Evolutionary conservation across 176 grass and related monocot species (phyloP).

Genomic region (Bothriochloa decipiens): DNA sequence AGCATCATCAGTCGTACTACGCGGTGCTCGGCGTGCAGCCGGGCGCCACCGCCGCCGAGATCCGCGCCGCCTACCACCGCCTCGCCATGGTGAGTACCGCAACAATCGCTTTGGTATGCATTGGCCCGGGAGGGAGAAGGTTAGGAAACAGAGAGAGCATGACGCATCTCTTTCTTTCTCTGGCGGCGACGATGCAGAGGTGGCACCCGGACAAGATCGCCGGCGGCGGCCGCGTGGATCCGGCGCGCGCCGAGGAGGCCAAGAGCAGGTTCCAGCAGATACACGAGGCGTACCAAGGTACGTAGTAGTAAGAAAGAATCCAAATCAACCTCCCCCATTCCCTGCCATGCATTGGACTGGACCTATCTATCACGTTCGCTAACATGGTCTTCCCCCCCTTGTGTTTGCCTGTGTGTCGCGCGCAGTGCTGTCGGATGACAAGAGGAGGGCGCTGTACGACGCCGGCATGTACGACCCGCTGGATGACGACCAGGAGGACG

Average conservation of each 20-base stretch:
- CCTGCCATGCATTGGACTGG: background rate
- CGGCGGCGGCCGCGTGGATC: conserved; percentile 35
- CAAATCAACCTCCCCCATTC: background rate
- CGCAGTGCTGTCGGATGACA: conserved; percentile 79
- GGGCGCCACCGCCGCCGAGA: conserved; percentile 59
- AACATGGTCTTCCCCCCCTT: background rate
- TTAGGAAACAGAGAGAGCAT: background rate
- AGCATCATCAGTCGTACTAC: conserved; percentile 63
- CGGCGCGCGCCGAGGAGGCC: conserved; percentile 66
- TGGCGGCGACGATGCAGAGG: conserved; percentile 39
- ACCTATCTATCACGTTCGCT: background rate
- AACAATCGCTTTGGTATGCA: background rate
- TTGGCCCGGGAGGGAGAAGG: background rate
- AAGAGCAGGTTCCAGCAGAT: conserved; percentile 79
- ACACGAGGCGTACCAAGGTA: conserved; percentile 91
- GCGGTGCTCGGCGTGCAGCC: conserved; percentile 70
- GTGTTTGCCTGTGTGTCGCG: no score
- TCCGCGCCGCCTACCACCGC: conserved; percentile 76
- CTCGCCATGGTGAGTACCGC: conserved; percentile 75
- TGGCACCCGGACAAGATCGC: conserved; percentile 87
- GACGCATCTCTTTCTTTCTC: background rate
- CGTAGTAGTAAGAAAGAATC: no score
- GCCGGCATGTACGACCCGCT: conserved; percentile 65
- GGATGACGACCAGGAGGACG: conserved; percentile 65
- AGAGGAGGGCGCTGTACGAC: conserved; percentile 73